Conservation (phyloP, 2,329 filamentous ascomycete genomes). For the Xylaria arbuscula region DNA sequence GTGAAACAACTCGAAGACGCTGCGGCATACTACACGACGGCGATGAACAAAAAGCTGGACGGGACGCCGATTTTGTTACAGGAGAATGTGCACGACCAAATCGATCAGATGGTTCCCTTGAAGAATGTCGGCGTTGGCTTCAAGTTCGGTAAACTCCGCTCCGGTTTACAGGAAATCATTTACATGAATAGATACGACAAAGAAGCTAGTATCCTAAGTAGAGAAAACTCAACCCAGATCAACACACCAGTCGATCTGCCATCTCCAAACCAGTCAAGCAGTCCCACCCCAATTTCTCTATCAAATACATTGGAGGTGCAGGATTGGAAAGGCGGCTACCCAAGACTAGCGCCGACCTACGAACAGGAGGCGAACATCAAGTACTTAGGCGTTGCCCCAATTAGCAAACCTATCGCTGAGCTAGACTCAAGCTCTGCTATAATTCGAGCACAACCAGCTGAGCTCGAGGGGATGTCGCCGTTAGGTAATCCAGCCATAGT, state of each 20-base stretch:
- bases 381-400: slow-evolving; percentile 3
- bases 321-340: slow-evolving; percentile 5
- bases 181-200: slow-evolving; percentile 34
- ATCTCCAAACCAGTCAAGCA: slow-evolving; percentile 5
- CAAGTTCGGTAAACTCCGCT: slow-evolving; percentile 26
- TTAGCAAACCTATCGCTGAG: slow-evolving; percentile 6
- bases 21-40: slow-evolving; percentile 29
- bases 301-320: background rate
- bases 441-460: slow-evolving; percentile 1
- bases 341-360: background rate
- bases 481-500: background rate
- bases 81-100: slow-evolving; percentile 27
- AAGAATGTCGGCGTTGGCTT: slow-evolving; percentile 26
- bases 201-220: slow-evolving; percentile 6
- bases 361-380: slow-evolving; percentile 26
- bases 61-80: slow-evolving; percentile 22
- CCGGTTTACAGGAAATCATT: slow-evolving; percentile 28
- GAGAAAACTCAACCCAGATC: slow-evolving; percentile 19
- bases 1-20: slow-evolving; percentile 34
- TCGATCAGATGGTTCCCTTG: slow-evolving; percentile 24
- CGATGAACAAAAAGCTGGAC: slow-evolving; percentile 17
- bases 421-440: slow-evolving; percentile 18
- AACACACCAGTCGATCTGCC: background rate
- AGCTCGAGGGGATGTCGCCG: slow-evolving; percentile 21
- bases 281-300: background rate